phyloP scores from a whole-genome alignment of 768 basidiomycete species.

The Collybia nuda region DNA sequence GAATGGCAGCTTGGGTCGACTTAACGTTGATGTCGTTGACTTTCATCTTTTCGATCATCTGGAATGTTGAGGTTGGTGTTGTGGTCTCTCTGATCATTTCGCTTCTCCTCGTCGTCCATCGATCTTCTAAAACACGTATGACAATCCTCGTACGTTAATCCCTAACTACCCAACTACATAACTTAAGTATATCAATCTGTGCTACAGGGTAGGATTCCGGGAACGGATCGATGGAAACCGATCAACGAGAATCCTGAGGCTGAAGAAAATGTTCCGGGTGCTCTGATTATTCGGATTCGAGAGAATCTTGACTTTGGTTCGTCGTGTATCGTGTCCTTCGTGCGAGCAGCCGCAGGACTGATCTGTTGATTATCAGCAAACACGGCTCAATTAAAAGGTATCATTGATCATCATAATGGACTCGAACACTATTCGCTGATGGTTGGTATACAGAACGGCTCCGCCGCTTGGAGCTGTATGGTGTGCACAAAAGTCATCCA shows the following conservation, averaged over 20 bases:
- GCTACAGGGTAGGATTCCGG: constrained; percentile 78
- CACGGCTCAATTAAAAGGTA: constrained; percentile 91
- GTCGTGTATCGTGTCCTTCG: constrained; percentile 15
- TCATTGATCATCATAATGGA: background rate
- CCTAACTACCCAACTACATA: background rate
- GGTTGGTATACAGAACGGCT: constrained; percentile 56
- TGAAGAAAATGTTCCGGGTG: constrained; percentile 76
- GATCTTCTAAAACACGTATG: constrained; percentile 88
- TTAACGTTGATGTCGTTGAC: constrained; percentile 85
- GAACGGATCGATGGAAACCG: constrained; percentile 88
- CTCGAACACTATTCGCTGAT: background rate
- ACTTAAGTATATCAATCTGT: background rate
- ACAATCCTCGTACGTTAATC: constrained; percentile 55
- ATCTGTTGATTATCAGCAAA: constrained; percentile 57
- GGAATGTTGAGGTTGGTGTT: constrained; percentile 91
- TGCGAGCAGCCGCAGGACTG: no score
- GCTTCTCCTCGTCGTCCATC: constrained; percentile 84
- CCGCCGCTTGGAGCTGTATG: constrained; percentile 86
- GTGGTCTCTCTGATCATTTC: constrained; percentile 87
- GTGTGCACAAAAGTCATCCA: constrained; percentile 76
- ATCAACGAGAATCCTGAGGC: constrained; percentile 86
- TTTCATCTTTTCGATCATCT: constrained; percentile 83
- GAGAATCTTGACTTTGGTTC: constrained; percentile 91
- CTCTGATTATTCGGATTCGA: constrained; percentile 84
- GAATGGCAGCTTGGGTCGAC: constrained; percentile 94